Conservation (phyloP, 345 rosid species). For the Litchi chinensis region DNA sequence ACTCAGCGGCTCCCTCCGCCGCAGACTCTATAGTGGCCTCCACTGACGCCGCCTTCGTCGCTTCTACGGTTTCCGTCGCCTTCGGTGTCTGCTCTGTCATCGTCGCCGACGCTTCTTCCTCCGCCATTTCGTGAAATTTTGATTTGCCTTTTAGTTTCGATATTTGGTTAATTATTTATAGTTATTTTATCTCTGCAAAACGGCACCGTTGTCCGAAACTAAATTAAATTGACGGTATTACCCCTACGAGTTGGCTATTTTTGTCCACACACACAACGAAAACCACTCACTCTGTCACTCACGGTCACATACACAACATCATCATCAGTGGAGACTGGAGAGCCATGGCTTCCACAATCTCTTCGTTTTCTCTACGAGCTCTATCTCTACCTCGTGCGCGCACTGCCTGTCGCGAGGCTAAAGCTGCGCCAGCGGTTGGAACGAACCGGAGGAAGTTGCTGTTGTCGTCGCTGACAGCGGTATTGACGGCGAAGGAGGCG, state of each 20-base stretch:
- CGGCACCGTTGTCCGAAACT: neutral
- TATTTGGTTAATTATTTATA: too few species aligned
- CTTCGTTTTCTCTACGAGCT: slow-evolving; percentile 29
- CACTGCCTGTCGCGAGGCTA: slow-evolving; percentile 31
- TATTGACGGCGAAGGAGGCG: slow-evolving; percentile 32
- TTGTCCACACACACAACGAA: neutral
- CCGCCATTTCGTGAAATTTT: slow-evolving; percentile 36
- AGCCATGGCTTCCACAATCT: slow-evolving; percentile 56
- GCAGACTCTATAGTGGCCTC: slow-evolving; percentile 49
- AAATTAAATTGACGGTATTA: neutral
- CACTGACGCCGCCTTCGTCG: slow-evolving; percentile 38
- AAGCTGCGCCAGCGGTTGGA: slow-evolving; percentile 28
- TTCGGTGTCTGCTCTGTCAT: slow-evolving; percentile 24
- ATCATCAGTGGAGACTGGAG: neutral
- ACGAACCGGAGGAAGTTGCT: slow-evolving; percentile 57
- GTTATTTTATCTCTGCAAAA: neutral
- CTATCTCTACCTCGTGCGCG: slow-evolving; percentile 24
- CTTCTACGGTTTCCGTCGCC: slow-evolving; percentile 28
- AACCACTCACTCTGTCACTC: neutral
- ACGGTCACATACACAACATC: neutral
- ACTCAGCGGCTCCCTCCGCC: slow-evolving; percentile 59
- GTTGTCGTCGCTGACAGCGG: slow-evolving; percentile 55
- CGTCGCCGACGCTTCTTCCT: slow-evolving; percentile 36
- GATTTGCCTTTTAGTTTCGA: too few species aligned
- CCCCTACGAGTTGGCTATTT: neutral